phyloP scores from a whole-genome alignment of 2,329 filamentous ascomycete species.

The Xylogone sp. region DNA sequence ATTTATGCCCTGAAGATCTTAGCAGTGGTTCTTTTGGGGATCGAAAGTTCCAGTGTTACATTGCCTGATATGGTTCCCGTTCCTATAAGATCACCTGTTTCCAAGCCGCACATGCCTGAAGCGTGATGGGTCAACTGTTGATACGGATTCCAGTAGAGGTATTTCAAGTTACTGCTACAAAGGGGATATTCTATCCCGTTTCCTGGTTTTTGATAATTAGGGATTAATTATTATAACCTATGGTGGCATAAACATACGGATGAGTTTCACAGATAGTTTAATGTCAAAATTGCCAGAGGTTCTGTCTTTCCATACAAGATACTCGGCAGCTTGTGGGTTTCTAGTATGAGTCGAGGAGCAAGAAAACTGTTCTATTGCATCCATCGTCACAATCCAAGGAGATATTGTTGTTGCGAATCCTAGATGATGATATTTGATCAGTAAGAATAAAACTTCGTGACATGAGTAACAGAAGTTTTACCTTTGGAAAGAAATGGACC shows the following conservation, averaged over 20 bases:
- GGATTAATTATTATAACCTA: background rate
- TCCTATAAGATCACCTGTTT: slow-evolving; percentile 35
- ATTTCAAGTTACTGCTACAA: slow-evolving; percentile 25
- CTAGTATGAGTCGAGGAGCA: slow-evolving; percentile 40
- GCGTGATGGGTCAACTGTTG: slow-evolving; percentile 32
- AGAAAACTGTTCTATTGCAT: slow-evolving; percentile 52
- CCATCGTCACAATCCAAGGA: slow-evolving; percentile 58
- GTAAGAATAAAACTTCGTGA: background rate
- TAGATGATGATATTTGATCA: background rate
- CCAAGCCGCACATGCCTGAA: slow-evolving; percentile 29
- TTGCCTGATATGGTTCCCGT: slow-evolving; percentile 31
- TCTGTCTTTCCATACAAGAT: slow-evolving; percentile 42
- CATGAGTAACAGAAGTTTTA: background rate
- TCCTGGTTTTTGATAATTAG: slow-evolving; percentile 14
- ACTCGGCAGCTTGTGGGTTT: slow-evolving; percentile 47
- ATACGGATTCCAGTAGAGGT: slow-evolving; percentile 35
- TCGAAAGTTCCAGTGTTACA: background rate
- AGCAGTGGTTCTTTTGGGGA: background rate
- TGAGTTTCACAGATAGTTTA: slow-evolving; percentile 21
- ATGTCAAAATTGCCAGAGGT: slow-evolving; percentile 61
- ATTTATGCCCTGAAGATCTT: background rate
- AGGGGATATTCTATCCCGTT: slow-evolving; percentile 36
- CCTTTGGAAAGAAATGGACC: slow-evolving; percentile 58
- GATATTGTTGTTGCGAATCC: slow-evolving; percentile 54
- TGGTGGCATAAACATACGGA: background rate